These are phyloP conservation scores for Saturnispora diversa DNA, from an alignment of 805 yeast genomes.

Conservation along the genomic window DNA sequence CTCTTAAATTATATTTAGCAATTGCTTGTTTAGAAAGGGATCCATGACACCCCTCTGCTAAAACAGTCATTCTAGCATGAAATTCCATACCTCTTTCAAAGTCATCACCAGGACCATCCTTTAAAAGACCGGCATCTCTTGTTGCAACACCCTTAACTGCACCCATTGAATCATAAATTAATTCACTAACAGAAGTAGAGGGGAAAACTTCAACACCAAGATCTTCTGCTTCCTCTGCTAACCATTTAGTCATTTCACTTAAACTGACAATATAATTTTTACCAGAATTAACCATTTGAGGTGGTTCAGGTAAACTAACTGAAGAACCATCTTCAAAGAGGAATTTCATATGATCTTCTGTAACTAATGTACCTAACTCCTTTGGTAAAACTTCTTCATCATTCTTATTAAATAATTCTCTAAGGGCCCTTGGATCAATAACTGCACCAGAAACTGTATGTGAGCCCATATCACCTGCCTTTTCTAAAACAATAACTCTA, in stretches of 20 bases:
- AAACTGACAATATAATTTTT: slow-evolving; percentile 81
- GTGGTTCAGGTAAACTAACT: slow-evolving; percentile 84
- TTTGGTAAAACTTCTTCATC: slow-evolving; percentile 57
- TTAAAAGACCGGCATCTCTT: slow-evolving; percentile 80
- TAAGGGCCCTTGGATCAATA: slow-evolving; percentile 79
- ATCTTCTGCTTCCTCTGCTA: slow-evolving; percentile 85
- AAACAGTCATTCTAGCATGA: slow-evolving; percentile 77
- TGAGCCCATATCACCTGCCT: slow-evolving; percentile 87
- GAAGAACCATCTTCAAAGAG: slow-evolving; percentile 48
- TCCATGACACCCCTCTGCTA: slow-evolving; percentile 99
- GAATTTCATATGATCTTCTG: slow-evolving; percentile 65
- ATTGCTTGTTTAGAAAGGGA: slow-evolving; percentile 77
- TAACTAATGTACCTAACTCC: slow-evolving; percentile 66
- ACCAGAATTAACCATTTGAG: slow-evolving; percentile 75
- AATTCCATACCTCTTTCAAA: slow-evolving; percentile 98
- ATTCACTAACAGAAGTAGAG: slow-evolving; percentile 76
- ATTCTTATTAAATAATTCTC: slow-evolving; percentile 72
- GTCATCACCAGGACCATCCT: slow-evolving; percentile 55
- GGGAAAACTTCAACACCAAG: slow-evolving; percentile 92
- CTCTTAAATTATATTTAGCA: slow-evolving; percentile 58
- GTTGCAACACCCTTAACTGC: slow-evolving; percentile 87
- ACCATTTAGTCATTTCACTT: slow-evolving; percentile 69
- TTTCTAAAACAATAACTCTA: slow-evolving; percentile 84
- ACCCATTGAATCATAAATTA: slow-evolving; percentile 54
- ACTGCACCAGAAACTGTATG: slow-evolving; percentile 94